These are phyloP conservation scores for Penicillium olsonii DNA, from an alignment of 2,329 filamentous ascomycete species.

Conservation along the genomic window DNA sequence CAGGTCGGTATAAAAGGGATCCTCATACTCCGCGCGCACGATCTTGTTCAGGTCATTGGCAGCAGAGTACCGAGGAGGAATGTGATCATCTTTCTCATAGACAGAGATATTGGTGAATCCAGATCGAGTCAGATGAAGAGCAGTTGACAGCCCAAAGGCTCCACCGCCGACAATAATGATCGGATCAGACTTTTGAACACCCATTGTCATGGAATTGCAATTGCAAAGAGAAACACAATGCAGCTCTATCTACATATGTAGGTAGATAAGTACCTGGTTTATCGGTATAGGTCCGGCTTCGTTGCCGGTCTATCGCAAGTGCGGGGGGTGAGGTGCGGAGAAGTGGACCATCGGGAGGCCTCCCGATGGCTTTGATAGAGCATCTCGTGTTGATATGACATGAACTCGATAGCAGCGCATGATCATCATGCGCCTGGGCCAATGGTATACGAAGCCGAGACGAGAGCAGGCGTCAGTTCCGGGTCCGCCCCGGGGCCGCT, in stretches of 20 bases:
- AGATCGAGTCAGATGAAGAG: conserved; percentile 46
- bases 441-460: neutral
- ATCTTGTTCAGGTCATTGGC: conserved; percentile 65
- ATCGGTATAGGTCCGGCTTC: conserved; percentile 9
- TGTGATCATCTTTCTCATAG: conserved; percentile 46
- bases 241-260: neutral
- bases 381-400: neutral
- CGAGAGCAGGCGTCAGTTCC: neutral
- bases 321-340: conserved; percentile 8
- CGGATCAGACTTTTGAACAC: conserved; percentile 22
- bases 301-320: neutral
- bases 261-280: conserved; percentile 10
- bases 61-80: conserved; percentile 56
- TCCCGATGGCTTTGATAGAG: conserved; percentile 10
- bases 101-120: conserved; percentile 53
- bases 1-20: conserved; percentile 58
- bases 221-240: neutral
- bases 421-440: neutral
- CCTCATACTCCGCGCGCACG: conserved; percentile 60
- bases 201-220: conserved; percentile 13
- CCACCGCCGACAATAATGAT: conserved; percentile 48
- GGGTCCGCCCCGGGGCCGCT: neutral
- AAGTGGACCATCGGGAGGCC: conserved; percentile 12
- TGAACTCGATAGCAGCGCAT: neutral
- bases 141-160: conserved; percentile 55